Evolutionary conservation across 2,329 filamentous ascomycete genomes (phyloP).

Genomic region (Amesomyces nigricolor): DNA sequence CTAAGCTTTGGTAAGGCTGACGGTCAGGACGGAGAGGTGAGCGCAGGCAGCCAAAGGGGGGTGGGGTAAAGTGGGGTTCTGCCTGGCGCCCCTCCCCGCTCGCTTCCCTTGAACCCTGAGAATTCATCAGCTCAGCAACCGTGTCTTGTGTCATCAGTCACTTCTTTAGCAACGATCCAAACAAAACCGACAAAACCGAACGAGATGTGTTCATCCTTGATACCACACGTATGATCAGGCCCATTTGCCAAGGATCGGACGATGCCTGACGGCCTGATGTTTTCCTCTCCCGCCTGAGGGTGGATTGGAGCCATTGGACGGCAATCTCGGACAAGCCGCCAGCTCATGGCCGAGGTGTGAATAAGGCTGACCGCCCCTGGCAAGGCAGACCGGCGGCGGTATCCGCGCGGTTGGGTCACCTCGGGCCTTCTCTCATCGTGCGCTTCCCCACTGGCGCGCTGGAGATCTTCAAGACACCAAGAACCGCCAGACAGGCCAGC

Average conservation of each 20-base stretch:
- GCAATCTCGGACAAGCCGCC: neutral
- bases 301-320: neutral
- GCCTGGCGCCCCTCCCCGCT: neutral
- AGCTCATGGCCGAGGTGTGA: neutral
- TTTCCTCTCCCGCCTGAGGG: neutral
- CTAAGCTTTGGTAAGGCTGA: constrained; percentile 13
- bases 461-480: neutral
- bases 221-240: no score
- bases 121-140: neutral
- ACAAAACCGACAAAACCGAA: no score
- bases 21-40: neutral
- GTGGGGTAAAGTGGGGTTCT: constrained; percentile 8
- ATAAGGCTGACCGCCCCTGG: constrained; percentile 7
- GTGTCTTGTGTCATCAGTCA: neutral
- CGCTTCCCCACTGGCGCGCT: neutral
- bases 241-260: no score
- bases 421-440: constrained; percentile 3
- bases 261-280: neutral
- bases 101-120: neutral
- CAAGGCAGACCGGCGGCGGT: neutral
- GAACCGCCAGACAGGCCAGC: constrained; percentile 3
- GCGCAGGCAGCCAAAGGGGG: constrained; percentile 6
- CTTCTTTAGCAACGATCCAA: no score
- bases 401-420: constrained; percentile 7
- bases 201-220: no score